Evolutionary conservation across 2,329 filamentous ascomycete genomes (phyloP).

Genomic region (Colletotrichum liaoningense): DNA sequence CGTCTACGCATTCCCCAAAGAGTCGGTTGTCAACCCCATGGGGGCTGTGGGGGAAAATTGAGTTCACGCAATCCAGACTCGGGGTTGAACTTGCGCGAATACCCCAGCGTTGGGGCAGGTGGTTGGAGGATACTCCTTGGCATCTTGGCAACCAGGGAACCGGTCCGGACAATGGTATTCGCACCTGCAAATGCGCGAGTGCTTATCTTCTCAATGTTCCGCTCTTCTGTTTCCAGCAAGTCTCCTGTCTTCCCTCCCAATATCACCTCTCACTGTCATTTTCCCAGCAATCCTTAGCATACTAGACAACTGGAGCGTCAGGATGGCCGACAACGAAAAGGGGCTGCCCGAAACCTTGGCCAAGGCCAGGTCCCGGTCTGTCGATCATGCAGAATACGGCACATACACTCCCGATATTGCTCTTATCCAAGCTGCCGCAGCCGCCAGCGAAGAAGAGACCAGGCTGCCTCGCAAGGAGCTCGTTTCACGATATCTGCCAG

Average conservation of each 20-base stretch:
- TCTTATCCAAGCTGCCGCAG: slow-evolving; percentile 48
- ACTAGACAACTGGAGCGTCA: background rate
- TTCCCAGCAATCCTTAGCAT: background rate
- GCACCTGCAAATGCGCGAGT: background rate
- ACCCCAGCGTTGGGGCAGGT: background rate
- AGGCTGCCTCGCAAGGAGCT: slow-evolving; percentile 45
- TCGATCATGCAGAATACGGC: slow-evolving; percentile 41
- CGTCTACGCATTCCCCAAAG: background rate
- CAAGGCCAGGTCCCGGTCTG: slow-evolving; percentile 21
- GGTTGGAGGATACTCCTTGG: background rate
- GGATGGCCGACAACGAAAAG: slow-evolving; percentile 6
- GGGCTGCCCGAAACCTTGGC: background rate
- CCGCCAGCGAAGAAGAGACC: slow-evolving; percentile 43
- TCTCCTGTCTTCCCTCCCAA: background rate
- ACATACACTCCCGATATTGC: slow-evolving; percentile 41
- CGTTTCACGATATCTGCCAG: slow-evolving; percentile 44
- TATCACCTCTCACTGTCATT: background rate
- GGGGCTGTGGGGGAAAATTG: background rate
- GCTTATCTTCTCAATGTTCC: background rate
- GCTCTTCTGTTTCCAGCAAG: background rate
- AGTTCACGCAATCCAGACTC: background rate
- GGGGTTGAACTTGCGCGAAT: background rate
- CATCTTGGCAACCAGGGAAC: background rate
- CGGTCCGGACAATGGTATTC: background rate
- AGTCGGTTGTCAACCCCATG: background rate